Percentiles rank a stretch among this genome's conserved stretches.
Evolutionary conservation across 306 rosid species (phyloP).

Genomic region (Fragaria nilgerrensis): DNA sequence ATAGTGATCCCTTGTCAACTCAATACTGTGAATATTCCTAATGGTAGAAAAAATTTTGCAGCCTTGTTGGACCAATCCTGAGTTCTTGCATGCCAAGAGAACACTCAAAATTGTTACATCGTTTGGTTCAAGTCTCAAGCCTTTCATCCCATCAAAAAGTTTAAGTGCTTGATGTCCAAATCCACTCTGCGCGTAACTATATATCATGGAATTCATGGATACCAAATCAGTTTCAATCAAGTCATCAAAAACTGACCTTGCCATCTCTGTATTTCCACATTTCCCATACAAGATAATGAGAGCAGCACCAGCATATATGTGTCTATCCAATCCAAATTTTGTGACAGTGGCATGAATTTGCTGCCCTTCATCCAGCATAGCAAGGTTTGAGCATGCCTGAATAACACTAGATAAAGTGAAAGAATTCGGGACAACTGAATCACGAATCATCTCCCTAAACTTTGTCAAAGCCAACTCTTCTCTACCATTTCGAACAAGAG

Average conservation of each 20-base stretch:
- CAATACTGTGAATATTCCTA: constrained; percentile 34
- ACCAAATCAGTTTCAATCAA: constrained; percentile 35
- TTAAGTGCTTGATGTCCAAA: constrained; percentile 58
- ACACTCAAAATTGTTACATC: constrained; percentile 55
- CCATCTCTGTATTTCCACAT: constrained; percentile 57
- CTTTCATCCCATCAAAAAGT: constrained; percentile 40
- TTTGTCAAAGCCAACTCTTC: constrained; percentile 54
- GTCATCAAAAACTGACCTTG: constrained; percentile 41
- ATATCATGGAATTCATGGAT: constrained; percentile 65
- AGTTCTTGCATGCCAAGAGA: constrained; percentile 71
- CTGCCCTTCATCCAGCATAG: constrained; percentile 59
- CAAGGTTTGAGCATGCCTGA: constrained; percentile 67
- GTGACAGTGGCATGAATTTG: constrained; percentile 45
- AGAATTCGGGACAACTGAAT: constrained; percentile 45
- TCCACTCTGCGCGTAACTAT: constrained; percentile 62
- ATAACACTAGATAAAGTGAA: constrained; percentile 64
- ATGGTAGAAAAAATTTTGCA: constrained; percentile 46
- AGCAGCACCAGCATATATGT: constrained; percentile 55
- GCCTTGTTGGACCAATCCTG: constrained; percentile 67
- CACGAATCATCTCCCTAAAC: constrained; percentile 56
- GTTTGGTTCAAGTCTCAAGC: constrained; percentile 42
- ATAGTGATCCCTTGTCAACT: constrained; percentile 55
- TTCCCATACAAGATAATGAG: constrained; percentile 63
- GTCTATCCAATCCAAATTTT: constrained; percentile 50
- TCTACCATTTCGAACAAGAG: constrained; percentile 58